Conservation (phyloP, 164 flowering plant species). For the Umbellularia californica region DNA sequence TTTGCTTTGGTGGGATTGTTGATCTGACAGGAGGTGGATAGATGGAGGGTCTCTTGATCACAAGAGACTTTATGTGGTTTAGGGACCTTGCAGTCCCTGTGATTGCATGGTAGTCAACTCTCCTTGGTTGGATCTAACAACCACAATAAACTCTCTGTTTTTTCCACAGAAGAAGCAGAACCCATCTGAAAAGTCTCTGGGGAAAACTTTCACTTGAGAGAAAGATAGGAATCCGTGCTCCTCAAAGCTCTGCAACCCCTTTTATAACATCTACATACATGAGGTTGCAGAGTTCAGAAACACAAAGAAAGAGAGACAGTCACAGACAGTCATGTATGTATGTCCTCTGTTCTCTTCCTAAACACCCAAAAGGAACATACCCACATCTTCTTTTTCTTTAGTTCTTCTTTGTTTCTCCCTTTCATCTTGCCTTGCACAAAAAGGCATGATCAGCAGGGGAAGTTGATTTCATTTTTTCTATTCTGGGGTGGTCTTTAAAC, state of each 20-base stretch:
- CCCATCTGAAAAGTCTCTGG: conserved; percentile 34
- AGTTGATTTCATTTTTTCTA: neutral
- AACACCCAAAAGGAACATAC: neutral
- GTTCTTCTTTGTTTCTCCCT: neutral
- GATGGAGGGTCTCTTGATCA: too few species aligned
- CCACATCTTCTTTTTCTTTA: neutral
- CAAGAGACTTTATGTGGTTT: too few species aligned
- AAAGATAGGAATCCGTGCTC: conserved; percentile 28
- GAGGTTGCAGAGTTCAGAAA: neutral
- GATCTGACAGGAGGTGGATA: too few species aligned
- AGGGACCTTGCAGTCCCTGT: too few species aligned
- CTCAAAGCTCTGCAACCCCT: neutral
- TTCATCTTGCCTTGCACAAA: neutral
- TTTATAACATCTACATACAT: neutral
- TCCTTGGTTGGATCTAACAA: too few species aligned
- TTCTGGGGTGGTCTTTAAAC: neutral
- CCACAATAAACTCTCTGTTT: neutral
- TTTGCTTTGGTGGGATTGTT: too few species aligned
- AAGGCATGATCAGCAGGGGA: neutral
- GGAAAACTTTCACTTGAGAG: conserved; percentile 29
- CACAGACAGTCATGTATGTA: conserved; percentile 5
- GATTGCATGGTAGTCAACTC: too few species aligned
- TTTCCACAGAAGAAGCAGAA: conserved; percentile 19
- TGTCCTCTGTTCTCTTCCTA: neutral
- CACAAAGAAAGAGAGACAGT: conserved; percentile 12